Evolutionary conservation across 2,329 filamentous ascomycete genomes (phyloP).

Genomic region (Nemania sp.): DNA sequence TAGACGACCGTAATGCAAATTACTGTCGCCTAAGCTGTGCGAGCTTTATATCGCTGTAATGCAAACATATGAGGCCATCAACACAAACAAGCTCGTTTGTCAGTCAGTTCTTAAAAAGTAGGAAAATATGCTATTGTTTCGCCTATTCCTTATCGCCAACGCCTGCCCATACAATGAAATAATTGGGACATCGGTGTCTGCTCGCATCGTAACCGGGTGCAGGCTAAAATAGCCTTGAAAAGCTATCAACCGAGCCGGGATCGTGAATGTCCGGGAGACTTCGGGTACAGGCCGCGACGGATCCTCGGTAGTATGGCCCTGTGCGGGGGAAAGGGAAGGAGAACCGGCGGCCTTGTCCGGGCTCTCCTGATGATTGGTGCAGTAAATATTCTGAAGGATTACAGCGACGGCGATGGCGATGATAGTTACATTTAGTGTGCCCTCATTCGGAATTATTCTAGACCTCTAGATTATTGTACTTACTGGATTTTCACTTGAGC

Average conservation of each 20-base stretch:
- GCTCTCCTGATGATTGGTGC: slow-evolving; percentile 11
- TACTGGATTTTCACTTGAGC: no score
- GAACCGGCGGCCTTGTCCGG: slow-evolving; percentile 11
- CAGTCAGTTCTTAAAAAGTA: no score
- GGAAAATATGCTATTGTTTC: no score
- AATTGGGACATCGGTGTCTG: background rate
- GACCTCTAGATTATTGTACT: no score
- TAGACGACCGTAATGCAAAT: no score
- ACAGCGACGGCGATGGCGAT: slow-evolving; percentile 10
- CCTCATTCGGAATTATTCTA: no score
- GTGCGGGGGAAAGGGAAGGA: slow-evolving; percentile 4
- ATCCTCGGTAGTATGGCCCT: slow-evolving; percentile 20
- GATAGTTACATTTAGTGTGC: background rate
- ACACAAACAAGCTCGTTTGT: no score
- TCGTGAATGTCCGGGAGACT: slow-evolving; percentile 21
- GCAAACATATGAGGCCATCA: no score
- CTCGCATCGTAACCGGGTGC: background rate
- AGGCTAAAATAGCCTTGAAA: background rate
- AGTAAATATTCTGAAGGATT: background rate
- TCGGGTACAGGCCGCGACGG: slow-evolving; percentile 20
- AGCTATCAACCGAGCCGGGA: slow-evolving; percentile 4
- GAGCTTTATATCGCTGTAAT: no score
- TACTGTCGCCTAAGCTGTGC: no score
- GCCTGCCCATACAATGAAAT: background rate
- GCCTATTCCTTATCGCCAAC: no score